Evolutionary conservation across 164 flowering plant species (phyloP), one percentile per base, ranked within the genome.

Genomic region (Cinnamomum micranthum): DNA sequence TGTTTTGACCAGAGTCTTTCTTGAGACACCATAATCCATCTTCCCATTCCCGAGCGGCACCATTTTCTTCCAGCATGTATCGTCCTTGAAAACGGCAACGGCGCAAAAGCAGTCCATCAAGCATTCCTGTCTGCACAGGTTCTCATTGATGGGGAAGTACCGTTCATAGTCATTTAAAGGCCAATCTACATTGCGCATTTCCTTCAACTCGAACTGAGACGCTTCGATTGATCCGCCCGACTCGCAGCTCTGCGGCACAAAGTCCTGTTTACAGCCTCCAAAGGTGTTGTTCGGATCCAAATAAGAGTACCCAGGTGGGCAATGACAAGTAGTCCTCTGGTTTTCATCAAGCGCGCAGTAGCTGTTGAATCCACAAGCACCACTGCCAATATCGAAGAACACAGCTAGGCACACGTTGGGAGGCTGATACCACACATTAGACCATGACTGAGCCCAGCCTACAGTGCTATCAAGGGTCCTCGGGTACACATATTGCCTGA

Each of bases 291-390:
- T 59, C 2, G 73, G 66, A 35, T 75, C 72, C 13, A 75, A 28
- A 50, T 9, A 72, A 23, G 51, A 19, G 17, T 72, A 72, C 9
- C 83, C 77, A 2, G 65, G 62, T 24, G 92, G 85, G 72, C 90
- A 89, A 1, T 65, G 24, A 69, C 92, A 87, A 15, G 0, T 41
- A 19, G 85, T 77, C 50, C 83, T 77, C 25, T 58, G 52, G n/a
- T 78, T 72, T 4, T 74, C 76, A 35, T 74, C 75, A 15, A 79
- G 68, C 9, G 12, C 77, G 72, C 91, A 88, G 65, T 82, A 81
- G 76, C 84, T 83, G 64, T 87, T 86, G 71, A 70, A 82, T 17
- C 88, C 90, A 73, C 92, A 89, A 69, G 76, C 77, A 12, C 88
- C 88, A 2, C 17, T 7, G 14, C 84, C 85, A 3, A 47, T 10